Conservation (phyloP, 305 asterid genomes). For the Fraxinus ornus region DNA sequence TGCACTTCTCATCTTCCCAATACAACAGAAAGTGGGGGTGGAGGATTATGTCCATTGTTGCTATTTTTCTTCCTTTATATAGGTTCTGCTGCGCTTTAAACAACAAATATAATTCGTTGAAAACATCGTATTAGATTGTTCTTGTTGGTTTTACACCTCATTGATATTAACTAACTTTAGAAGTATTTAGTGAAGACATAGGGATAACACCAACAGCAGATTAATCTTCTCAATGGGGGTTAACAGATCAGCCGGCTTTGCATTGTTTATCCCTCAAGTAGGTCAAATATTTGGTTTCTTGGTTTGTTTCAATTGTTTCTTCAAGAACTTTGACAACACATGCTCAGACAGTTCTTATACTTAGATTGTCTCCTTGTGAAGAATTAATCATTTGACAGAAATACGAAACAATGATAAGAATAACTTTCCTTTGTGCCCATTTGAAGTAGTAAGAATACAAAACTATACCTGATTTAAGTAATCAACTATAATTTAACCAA, state of each 20-base stretch:
- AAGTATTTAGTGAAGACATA: background rate
- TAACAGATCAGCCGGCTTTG: background rate
- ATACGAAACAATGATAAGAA: background rate
- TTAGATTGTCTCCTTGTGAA: background rate
- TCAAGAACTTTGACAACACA: background rate
- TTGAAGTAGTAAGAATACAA: no score
- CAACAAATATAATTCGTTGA: background rate
- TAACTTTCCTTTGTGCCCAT: background rate
- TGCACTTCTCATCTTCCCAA: slow-evolving; percentile 23
- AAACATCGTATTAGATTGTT: background rate
- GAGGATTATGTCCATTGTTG: background rate
- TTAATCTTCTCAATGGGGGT: background rate
- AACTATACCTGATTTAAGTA: background rate
- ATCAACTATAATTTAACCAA: background rate
- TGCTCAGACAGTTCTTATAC: background rate
- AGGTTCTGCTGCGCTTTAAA: background rate
- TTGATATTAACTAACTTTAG: background rate
- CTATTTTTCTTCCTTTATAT: background rate
- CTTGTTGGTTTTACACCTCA: background rate
- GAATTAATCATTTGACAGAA: background rate
- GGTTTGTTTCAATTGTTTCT: background rate
- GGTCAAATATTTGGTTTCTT: background rate
- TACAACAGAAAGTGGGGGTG: background rate
- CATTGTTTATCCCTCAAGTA: background rate
- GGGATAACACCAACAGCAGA: background rate